phyloP scores from a whole-genome alignment of 306 rosid genomes.

The Comarum palustre region DNA sequence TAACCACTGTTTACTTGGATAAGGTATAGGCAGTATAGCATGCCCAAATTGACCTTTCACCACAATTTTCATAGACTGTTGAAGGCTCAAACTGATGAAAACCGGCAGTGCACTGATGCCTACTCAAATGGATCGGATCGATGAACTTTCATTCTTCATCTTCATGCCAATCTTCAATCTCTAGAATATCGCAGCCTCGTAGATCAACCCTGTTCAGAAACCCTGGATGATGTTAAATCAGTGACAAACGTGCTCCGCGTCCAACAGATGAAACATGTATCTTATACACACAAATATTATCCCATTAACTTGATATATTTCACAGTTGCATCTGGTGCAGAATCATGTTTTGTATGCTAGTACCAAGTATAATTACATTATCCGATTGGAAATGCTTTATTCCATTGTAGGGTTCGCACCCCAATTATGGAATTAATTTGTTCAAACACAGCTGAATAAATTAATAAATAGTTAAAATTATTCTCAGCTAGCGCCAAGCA shows the following conservation, averaged over 20 bases:
- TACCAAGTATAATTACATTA: conserved; percentile 2
- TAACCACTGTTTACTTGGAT: background rate
- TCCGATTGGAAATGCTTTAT: background rate
- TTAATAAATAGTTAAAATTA: background rate
- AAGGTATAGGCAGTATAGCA: background rate
- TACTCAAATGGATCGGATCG: background rate
- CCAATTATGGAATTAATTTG: background rate
- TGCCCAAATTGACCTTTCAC: conserved; percentile 11
- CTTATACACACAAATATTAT: background rate
- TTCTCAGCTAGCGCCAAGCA: background rate
- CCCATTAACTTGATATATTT: background rate
- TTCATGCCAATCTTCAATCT: conserved; percentile 5
- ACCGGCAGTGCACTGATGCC: conserved; percentile 5
- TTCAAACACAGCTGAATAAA: background rate
- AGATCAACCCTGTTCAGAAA: background rate
- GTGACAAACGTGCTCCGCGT: too few species aligned
- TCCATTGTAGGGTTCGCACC: background rate
- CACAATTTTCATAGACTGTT: background rate
- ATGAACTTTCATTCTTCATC: background rate
- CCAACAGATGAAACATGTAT: background rate
- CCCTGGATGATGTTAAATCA: background rate
- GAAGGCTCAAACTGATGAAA: conserved; percentile 1
- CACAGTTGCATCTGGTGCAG: background rate
- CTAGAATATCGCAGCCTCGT: background rate
- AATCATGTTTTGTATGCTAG: conserved; percentile 8